Percentiles rank a stretch among this genome's conserved stretches.
phyloP scores from a whole-genome alignment of 306 rosid species.

The Begonia fuchsioides region DNA sequence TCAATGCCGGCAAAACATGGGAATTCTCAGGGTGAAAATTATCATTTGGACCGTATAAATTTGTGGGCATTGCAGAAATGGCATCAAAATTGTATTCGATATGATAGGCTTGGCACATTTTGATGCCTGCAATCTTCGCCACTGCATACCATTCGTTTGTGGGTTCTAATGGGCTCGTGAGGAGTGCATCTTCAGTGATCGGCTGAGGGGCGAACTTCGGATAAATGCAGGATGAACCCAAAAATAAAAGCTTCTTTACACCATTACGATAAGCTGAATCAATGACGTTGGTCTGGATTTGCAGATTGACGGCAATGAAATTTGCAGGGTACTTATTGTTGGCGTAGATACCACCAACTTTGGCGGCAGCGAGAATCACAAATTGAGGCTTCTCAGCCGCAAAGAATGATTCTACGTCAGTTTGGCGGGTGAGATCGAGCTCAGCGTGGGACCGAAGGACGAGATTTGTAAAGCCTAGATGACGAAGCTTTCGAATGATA shows the following conservation, averaged over 20 bases:
- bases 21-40: constrained; percentile 91
- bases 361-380: constrained; percentile 86
- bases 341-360: constrained; percentile 97
- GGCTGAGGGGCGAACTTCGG: constrained; percentile 98
- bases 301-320: constrained; percentile 77
- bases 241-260: constrained; percentile 56
- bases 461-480: constrained; percentile 58
- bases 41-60: constrained; percentile 70
- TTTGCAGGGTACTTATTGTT: constrained; percentile 90
- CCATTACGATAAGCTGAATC: constrained; percentile 63
- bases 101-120: constrained; percentile 89
- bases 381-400: constrained; percentile 56
- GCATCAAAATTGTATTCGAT: constrained; percentile 79
- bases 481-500: constrained; percentile 59
- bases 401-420: constrained; percentile 76
- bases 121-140: constrained; percentile 93
- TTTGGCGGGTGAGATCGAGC: constrained; percentile 78
- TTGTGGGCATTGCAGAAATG: constrained; percentile 96
- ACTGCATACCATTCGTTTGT: constrained; percentile 95
- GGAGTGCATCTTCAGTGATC: constrained; percentile 61
- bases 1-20: constrained; percentile 77
- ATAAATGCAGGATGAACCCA: constrained; percentile 90
- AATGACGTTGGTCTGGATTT: constrained; percentile 80
- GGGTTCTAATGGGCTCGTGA: constrained; percentile 82
- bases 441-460: constrained; percentile 56